Evolutionary conservation across 1,284 basidiomycete genomes (phyloP).

Genomic region (Ganoderma resinaceum): DNA sequence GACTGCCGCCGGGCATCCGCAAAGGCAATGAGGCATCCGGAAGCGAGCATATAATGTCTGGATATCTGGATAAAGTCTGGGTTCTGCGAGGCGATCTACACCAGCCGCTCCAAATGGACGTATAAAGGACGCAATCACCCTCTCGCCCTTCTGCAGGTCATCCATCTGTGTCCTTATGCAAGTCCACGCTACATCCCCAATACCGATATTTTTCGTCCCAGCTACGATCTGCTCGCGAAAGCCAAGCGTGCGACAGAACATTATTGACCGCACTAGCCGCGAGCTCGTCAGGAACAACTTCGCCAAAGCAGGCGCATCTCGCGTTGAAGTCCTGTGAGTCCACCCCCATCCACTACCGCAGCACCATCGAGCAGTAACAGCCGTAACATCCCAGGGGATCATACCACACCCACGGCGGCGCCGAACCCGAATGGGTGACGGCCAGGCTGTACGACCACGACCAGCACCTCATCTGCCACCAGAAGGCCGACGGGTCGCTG

Average conservation of each 20-base stretch:
- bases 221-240: conserved; percentile 5
- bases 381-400: neutral
- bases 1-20: no score
- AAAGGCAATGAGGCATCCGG: neutral
- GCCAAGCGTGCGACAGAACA: neutral
- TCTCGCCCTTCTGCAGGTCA: neutral
- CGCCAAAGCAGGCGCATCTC: neutral
- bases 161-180: neutral
- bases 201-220: conserved; percentile 5
- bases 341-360: neutral
- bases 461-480: conserved; percentile 3
- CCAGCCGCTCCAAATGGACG: neutral
- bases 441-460: conserved; percentile 5
- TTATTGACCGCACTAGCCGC: conserved; percentile 1
- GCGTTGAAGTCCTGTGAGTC: conserved; percentile 11
- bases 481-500: conserved; percentile 3
- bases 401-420: conserved; percentile 9
- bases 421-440: conserved; percentile 6
- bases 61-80: neutral
- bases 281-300: neutral
- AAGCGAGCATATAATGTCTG: neutral
- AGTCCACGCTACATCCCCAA: neutral
- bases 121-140: neutral
- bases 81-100: no score
- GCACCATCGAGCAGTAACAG: neutral